Evolutionary conservation across 2,329 filamentous ascomycete species (phyloP).

Genomic region (Helotiales sp.): DNA sequence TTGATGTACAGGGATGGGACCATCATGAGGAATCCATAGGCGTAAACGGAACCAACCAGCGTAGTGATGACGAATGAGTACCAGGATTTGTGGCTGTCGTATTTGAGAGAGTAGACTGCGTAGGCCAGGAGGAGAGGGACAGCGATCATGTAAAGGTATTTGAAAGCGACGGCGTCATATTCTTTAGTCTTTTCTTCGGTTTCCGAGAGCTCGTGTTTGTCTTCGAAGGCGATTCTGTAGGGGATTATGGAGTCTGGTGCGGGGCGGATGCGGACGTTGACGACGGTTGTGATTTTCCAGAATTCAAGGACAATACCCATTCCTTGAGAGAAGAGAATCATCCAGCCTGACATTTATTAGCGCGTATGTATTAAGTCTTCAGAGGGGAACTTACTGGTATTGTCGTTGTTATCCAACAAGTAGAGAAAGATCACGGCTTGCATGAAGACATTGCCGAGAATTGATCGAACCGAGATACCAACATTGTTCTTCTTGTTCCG

Average conservation of each 20-base stretch:
- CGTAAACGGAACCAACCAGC: constrained; percentile 93
- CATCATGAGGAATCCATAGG: constrained; percentile 99
- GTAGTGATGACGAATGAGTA: constrained; percentile 96
- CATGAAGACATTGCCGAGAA: constrained; percentile 98
- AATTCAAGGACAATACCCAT: constrained; percentile 69
- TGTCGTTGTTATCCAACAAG: constrained; percentile 94
- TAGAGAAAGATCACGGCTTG: constrained; percentile 95
- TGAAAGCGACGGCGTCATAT: constrained; percentile 97
- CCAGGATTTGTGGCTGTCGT: constrained; percentile 97
- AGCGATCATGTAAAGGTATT: constrained; percentile 92
- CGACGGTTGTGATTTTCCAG: constrained; percentile 97
- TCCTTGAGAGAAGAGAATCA: constrained; percentile 92
- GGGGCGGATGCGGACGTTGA: constrained; percentile 81
- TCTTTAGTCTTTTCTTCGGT: constrained; percentile 98
- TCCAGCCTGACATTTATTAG: constrained; percentile 66
- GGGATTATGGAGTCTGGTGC: constrained; percentile 73
- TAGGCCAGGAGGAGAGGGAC: constrained; percentile 89
- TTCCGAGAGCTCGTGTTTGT: constrained; percentile 94
- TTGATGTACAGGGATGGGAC: constrained; percentile 98
- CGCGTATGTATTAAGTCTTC: not conserved
- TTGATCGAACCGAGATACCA: constrained; percentile 93
- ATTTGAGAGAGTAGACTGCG: constrained; percentile 86
- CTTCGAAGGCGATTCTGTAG: constrained; percentile 84
- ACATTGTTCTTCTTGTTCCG: constrained; percentile 99
- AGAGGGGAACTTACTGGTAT: constrained; percentile 62